Percentiles rank a stretch among this genome's conserved stretches.
These are phyloP conservation scores for Globisporangium nodosum DNA, from an alignment of 352 stramenopile genomes.

Conservation along the genomic window DNA sequence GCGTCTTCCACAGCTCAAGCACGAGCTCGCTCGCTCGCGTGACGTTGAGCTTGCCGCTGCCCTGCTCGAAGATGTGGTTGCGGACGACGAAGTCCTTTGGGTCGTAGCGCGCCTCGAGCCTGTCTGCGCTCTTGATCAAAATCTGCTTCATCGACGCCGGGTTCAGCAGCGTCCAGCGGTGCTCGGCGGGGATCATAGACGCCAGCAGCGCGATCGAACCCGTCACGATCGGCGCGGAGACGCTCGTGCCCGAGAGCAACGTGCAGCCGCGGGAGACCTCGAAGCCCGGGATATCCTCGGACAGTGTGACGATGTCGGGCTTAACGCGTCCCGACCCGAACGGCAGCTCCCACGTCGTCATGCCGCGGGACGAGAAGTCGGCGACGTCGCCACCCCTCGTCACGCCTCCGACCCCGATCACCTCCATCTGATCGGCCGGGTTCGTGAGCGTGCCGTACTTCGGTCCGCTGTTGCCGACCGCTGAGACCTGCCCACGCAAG, in stretches of 20 bases:
- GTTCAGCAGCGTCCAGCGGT: slow-evolving; percentile 54
- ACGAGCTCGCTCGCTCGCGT: slow-evolving; percentile 44
- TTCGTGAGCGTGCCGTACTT: slow-evolving; percentile 84
- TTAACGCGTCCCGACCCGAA: slow-evolving; percentile 84
- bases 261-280: slow-evolving; percentile 49
- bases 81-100: slow-evolving; percentile 35
- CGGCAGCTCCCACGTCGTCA: slow-evolving; percentile 83
- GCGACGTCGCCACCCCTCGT: slow-evolving; percentile 51
- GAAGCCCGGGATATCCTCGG: slow-evolving; percentile 60
- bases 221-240: slow-evolving; percentile 78
- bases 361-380: slow-evolving; percentile 76
- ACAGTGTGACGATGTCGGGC: slow-evolving; percentile 71
- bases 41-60: slow-evolving; percentile 68
- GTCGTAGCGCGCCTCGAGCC: slow-evolving; percentile 26
- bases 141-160: slow-evolving; percentile 71
- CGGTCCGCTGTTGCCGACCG: slow-evolving; percentile 81
- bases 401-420: slow-evolving; percentile 80
- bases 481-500: slow-evolving; percentile 43
- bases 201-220: slow-evolving; percentile 70
- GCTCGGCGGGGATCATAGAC: slow-evolving; percentile 52
- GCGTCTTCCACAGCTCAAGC: slow-evolving; percentile 27
- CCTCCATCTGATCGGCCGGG: slow-evolving; percentile 78
- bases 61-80: slow-evolving; percentile 86
- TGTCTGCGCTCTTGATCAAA: slow-evolving; percentile 47
- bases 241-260: slow-evolving; percentile 74